Evolutionary conservation across 1,284 basidiomycete species (phyloP).

Genomic region (Ustilago trichophora): DNA sequence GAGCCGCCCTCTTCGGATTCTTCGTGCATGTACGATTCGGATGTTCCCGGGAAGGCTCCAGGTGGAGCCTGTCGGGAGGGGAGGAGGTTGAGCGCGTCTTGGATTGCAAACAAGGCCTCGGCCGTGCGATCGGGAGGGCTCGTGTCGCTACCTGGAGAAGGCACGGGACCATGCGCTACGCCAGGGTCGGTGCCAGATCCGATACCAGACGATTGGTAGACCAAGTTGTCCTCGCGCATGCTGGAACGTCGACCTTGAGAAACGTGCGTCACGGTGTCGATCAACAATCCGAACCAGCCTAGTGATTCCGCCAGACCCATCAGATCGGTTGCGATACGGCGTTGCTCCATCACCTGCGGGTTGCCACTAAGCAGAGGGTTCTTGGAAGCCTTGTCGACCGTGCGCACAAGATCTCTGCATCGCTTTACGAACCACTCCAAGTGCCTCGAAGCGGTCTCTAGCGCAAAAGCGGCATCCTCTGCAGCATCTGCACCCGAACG

Average conservation of each 20-base stretch:
- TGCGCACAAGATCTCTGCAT: constrained; percentile 28
- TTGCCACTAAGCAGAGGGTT: constrained; percentile 30
- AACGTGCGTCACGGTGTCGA: constrained; percentile 47
- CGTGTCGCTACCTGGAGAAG: constrained; percentile 7
- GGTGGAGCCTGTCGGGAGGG: constrained; percentile 43
- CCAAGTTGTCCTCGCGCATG: constrained; percentile 40
- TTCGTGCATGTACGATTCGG: constrained; percentile 43
- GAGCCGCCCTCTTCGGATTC: constrained; percentile 29
- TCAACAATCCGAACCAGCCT: constrained; percentile 47
- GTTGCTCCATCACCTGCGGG: constrained; percentile 27
- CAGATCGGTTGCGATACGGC: constrained; percentile 31
- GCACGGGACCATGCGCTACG: constrained; percentile 15
- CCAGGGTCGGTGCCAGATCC: constrained; percentile 41
- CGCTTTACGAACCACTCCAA: constrained; percentile 45
- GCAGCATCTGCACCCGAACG: constrained; percentile 37
- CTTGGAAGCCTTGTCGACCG: constrained; percentile 33
- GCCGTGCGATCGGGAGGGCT: constrained; percentile 33
- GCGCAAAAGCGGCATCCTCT: constrained; percentile 46
- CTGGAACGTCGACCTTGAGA: constrained; percentile 34
- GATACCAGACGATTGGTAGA: constrained; percentile 29
- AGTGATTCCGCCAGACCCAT: constrained; percentile 46
- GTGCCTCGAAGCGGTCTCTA: constrained; percentile 44
- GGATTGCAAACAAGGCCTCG: constrained; percentile 42
- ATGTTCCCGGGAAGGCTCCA: constrained; percentile 43
- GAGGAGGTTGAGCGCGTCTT: constrained; percentile 39